These are phyloP conservation scores for Lobosporangium transversale DNA, from an alignment of 192 early-diverging fungal genomes.

Conservation along the genomic window DNA sequence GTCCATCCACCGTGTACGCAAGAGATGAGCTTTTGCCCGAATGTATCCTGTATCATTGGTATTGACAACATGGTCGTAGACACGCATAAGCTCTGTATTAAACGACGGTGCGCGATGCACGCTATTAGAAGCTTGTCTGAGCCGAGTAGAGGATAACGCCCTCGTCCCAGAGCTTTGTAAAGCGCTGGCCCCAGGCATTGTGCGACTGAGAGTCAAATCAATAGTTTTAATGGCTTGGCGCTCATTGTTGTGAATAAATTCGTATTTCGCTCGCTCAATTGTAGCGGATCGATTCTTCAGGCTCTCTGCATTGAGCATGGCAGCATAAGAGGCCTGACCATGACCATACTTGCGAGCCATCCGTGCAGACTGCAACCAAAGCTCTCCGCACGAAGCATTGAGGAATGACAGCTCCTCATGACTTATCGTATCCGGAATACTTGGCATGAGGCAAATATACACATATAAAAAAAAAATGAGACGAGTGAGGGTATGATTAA, in stretches of 20 bases:
- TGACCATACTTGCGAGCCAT: constrained; percentile 65
- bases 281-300: constrained; percentile 48
- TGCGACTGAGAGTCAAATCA: constrained; percentile 30
- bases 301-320: constrained; percentile 65
- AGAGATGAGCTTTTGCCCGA: constrained; percentile 53
- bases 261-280: constrained; percentile 71
- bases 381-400: constrained; percentile 53
- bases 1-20: constrained; percentile 68
- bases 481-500: no score
- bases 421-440: background rate
- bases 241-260: constrained; percentile 57
- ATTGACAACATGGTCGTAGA: constrained; percentile 21
- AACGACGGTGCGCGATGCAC: background rate
- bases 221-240: constrained; percentile 68
- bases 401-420: background rate
- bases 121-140: background rate
- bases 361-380: constrained; percentile 76
- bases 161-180: no score
- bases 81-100: constrained; percentile 10
- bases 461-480: no score
- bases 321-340: constrained; percentile 65
- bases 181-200: background rate
- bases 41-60: constrained; percentile 14
- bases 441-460: no score
- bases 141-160: background rate